phyloP scores from a whole-genome alignment of 1,284 basidiomycete species.

The Schizophyllum amplum region DNA sequence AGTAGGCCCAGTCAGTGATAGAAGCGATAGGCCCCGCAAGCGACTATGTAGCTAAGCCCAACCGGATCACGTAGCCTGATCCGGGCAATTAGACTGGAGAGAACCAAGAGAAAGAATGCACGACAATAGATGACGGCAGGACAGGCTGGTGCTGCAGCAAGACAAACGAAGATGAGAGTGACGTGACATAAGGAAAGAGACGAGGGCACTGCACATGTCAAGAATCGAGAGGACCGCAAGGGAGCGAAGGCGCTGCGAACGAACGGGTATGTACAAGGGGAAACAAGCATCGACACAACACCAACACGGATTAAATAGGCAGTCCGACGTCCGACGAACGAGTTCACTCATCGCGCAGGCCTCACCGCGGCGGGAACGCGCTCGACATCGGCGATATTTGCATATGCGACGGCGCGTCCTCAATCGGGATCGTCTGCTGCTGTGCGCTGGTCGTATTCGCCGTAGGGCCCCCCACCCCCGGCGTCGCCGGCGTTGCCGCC shows the following conservation, averaged over 20 bases:
- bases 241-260: background rate
- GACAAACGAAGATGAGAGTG: background rate
- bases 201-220: background rate
- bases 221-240: background rate
- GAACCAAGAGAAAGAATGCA: background rate
- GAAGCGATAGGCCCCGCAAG: background rate
- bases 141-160: background rate
- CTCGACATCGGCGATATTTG: slow-evolving; percentile 71
- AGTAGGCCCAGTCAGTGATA: background rate
- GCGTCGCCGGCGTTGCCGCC: slow-evolving; percentile 41
- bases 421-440: slow-evolving; percentile 18
- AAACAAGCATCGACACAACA: background rate
- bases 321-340: background rate
- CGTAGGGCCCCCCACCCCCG: slow-evolving; percentile 30
- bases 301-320: background rate
- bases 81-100: background rate
- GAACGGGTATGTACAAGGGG: background rate
- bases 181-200: background rate
- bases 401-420: slow-evolving; percentile 35
- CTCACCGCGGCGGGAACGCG: slow-evolving; percentile 41
- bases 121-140: background rate
- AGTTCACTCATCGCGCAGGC: background rate
- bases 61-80: too few relatives aligned
- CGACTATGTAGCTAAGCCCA: background rate
- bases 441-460: slow-evolving; percentile 2